phyloP scores from a whole-genome alignment of 129 eudicot genomes.

The Dittrichia graveolens region DNA sequence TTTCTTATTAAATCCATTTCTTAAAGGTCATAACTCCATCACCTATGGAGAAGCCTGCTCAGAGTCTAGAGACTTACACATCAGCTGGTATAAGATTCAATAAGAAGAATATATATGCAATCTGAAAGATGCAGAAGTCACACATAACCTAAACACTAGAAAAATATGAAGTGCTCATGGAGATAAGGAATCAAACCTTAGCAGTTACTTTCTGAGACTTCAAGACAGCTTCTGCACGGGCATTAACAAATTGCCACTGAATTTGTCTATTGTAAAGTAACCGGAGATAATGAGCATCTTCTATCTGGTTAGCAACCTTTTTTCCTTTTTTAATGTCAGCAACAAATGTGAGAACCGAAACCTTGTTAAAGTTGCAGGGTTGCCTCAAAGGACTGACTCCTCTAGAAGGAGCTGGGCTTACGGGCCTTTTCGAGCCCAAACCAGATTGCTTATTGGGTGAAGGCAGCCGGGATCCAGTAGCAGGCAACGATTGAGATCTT shows the following conservation, averaged over 20 bases:
- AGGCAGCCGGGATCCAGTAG: slow-evolving; percentile 38
- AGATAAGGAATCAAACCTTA: slow-evolving; percentile 55
- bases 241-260: slow-evolving; percentile 91
- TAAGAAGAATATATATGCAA: neutral
- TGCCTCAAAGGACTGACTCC: slow-evolving; percentile 79
- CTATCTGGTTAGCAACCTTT: slow-evolving; percentile 61
- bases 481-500: slow-evolving; percentile 33
- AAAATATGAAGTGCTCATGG: neutral
- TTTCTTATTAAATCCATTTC: too few species aligned
- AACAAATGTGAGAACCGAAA: slow-evolving; percentile 86
- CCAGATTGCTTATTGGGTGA: slow-evolving; percentile 58
- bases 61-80: too few species aligned
- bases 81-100: neutral
- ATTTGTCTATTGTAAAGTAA: slow-evolving; percentile 71
- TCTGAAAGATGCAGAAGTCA: neutral
- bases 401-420: slow-evolving; percentile 53
- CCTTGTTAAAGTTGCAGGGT: slow-evolving; percentile 51
- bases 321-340: slow-evolving; percentile 83
- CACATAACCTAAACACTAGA: too few species aligned
- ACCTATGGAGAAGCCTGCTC: too few species aligned
- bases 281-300: slow-evolving; percentile 85
- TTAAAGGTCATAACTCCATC: too few species aligned
- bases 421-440: slow-evolving; percentile 43
- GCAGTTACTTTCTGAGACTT: slow-evolving; percentile 54
- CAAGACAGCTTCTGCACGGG: slow-evolving; percentile 51